phyloP scores from a whole-genome alignment of 73 alveolate genomes.

The Tetrahymena malaccensis region DNA sequence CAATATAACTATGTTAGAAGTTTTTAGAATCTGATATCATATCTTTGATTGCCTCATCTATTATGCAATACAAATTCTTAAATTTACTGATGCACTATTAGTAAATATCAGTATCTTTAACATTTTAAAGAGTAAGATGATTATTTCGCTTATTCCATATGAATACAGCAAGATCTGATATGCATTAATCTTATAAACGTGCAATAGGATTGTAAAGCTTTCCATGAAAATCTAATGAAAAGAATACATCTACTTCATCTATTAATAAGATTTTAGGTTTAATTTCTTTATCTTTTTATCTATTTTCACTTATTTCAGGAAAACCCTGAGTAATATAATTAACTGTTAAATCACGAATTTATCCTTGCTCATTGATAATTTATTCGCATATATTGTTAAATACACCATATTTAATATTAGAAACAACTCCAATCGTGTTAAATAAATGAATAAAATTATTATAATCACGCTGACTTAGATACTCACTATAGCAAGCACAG shows the following conservation, averaged over 20 bases:
- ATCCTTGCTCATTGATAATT: neutral
- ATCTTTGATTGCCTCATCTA: neutral
- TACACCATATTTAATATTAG: neutral
- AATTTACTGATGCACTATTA: no score
- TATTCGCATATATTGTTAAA: conserved; percentile 5
- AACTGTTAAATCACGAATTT: neutral
- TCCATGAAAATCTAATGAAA: neutral
- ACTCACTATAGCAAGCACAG: conserved; percentile 12
- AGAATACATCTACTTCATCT: conserved; percentile 22
- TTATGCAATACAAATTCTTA: neutral
- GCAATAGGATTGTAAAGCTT: neutral
- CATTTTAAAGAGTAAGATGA: neutral
- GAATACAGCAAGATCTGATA: neutral
- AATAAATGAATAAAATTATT: neutral
- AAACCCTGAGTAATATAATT: neutral
- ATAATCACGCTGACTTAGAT: conserved; percentile 13
- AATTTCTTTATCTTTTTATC: neutral
- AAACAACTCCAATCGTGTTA: neutral
- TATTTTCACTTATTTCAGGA: no score
- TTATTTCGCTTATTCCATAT: neutral
- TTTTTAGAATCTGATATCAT: neutral
- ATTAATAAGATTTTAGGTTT: neutral
- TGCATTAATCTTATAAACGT: neutral
- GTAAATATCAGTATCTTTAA: no score
- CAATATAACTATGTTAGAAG: neutral